Conservation (phyloP, 129 eudicot species). For the Artemisia tridentata region DNA sequence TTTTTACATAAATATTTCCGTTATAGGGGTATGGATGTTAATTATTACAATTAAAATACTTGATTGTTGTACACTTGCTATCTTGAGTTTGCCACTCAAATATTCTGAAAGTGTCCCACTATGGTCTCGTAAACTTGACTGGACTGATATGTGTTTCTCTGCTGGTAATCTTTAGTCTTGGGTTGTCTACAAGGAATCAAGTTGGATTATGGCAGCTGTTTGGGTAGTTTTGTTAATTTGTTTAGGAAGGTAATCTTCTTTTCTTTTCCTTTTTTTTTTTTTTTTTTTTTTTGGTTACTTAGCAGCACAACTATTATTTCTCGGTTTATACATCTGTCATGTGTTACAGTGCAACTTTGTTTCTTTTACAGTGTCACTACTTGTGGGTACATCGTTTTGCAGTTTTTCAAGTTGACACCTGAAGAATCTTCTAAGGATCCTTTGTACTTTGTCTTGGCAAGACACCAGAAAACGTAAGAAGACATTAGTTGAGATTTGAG, state of each 20-base stretch:
- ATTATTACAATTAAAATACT: too few species aligned
- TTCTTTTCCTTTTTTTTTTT: neutral
- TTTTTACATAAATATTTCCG: constrained; percentile 59
- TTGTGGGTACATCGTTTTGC: constrained; percentile 65
- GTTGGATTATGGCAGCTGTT: constrained; percentile 54
- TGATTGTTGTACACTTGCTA: too few species aligned
- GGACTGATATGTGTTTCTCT: neutral
- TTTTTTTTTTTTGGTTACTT: constrained; percentile 19
- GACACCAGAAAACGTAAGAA: constrained; percentile 53
- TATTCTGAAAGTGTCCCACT: too few species aligned
- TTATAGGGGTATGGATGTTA: constrained; percentile 52
- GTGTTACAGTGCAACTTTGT: too few species aligned
- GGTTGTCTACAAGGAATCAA: constrained; percentile 81
- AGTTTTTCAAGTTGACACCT: constrained; percentile 68
- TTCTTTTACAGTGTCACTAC: constrained; percentile 63
- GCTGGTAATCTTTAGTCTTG: constrained; percentile 49
- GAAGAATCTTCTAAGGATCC: constrained; percentile 74
- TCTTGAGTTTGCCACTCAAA: too few species aligned
- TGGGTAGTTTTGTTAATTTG: constrained; percentile 68
- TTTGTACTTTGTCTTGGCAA: constrained; percentile 57
- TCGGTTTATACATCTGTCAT: too few species aligned
- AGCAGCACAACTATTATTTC: neutral
- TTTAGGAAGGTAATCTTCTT: constrained; percentile 63
- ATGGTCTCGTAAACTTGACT: too few species aligned
- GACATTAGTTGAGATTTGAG: too few species aligned